These are phyloP conservation scores for Citrus sp. DNA, from an alignment of 345 rosid species.

Conservation along the genomic window DNA sequence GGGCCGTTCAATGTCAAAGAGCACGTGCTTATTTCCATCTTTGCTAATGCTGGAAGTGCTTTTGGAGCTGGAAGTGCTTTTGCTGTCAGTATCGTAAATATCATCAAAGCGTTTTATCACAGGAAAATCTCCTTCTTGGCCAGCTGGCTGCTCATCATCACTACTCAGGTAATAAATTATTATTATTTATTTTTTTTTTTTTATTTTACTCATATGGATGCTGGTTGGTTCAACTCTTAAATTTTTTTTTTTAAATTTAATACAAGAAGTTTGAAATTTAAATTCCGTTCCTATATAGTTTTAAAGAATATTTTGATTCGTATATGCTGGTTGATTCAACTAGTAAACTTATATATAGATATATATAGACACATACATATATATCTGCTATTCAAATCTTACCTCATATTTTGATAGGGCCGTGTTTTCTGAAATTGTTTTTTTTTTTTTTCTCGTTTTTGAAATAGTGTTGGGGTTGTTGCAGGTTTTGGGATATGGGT, in stretches of 20 bases:
- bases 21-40: constrained; percentile 73
- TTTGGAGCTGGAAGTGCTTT: constrained; percentile 71
- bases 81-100: constrained; percentile 65
- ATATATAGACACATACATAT: too few relatives aligned
- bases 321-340: too few relatives aligned
- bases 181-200: too few relatives aligned
- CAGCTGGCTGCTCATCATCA: constrained; percentile 79
- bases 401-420: neutral
- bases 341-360: too few relatives aligned
- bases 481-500: constrained; percentile 86
- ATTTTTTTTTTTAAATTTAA: neutral
- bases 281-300: too few relatives aligned
- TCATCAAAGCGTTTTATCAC: constrained; percentile 67
- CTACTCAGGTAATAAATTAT: constrained; percentile 59
- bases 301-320: too few relatives aligned
- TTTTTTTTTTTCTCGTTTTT: neutral
- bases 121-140: constrained; percentile 66
- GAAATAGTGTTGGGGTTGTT: neutral
- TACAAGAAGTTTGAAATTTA: too few relatives aligned
- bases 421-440: neutral
- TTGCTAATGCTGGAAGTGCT: constrained; percentile 86
- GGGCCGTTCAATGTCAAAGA: constrained; percentile 89
- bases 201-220: too few relatives aligned
- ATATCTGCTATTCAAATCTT: neutral
- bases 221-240: neutral